Percentiles rank a stretch among this genome's conserved stretches.
phyloP scores from a whole-genome alignment of 805 yeast genomes.

The Candida dajiaensis region DNA sequence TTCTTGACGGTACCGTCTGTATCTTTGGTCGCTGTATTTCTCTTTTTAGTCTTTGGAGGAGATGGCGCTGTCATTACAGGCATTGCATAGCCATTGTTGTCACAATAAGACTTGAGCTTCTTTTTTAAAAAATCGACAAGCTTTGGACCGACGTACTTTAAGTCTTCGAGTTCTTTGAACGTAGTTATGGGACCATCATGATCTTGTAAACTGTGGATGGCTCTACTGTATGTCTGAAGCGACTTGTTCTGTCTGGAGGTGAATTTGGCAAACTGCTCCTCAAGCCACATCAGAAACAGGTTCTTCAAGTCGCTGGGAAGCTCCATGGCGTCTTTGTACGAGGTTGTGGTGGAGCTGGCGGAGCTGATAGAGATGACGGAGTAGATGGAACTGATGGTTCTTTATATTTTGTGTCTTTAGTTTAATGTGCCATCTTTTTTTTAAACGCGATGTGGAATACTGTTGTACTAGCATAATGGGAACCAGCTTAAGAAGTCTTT shows the following conservation, averaged over 20 bases:
- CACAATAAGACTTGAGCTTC: constrained; percentile 48
- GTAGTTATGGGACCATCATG: constrained; percentile 40
- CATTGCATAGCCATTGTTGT: constrained; percentile 36
- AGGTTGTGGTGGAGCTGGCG: too few relatives aligned
- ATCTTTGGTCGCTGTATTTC: background rate
- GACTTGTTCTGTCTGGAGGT: constrained; percentile 44
- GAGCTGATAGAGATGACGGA: too few relatives aligned
- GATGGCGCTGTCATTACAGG: constrained; percentile 32
- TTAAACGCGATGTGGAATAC: too few relatives aligned
- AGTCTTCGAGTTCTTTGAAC: constrained; percentile 51
- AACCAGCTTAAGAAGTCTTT: too few relatives aligned
- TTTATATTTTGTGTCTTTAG: too few relatives aligned
- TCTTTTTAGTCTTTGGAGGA: constrained; percentile 17
- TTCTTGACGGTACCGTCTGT: constrained; percentile 13
- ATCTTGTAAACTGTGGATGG: constrained; percentile 44
- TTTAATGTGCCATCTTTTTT: too few relatives aligned
- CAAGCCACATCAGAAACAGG: constrained; percentile 53
- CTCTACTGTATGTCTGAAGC: constrained; percentile 48
- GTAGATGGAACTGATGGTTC: too few relatives aligned
- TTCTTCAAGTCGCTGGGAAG: constrained; percentile 43
- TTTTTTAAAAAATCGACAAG: constrained; percentile 47
- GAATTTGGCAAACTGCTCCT: constrained; percentile 43
- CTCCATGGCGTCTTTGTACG: constrained; percentile 11
- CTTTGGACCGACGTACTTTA: constrained; percentile 70
- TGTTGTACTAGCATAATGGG: too few relatives aligned